These are phyloP conservation scores for Tolypocladium cylindrosporum DNA, from an alignment of 2,329 filamentous ascomycete species.

Conservation along the genomic window DNA sequence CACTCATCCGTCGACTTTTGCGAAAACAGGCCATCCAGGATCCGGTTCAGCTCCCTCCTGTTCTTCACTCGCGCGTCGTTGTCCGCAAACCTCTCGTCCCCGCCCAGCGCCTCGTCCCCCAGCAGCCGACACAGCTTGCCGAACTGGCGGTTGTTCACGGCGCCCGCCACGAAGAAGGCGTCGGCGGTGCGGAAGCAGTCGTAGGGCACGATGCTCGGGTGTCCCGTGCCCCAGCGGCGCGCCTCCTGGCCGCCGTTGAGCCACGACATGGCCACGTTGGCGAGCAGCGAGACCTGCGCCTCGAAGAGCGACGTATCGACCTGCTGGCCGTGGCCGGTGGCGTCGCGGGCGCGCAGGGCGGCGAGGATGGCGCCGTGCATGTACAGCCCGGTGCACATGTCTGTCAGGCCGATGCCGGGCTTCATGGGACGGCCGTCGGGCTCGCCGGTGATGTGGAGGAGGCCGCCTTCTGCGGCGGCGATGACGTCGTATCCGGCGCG, in stretches of 20 bases:
- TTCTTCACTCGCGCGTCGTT: slow-evolving; percentile 24
- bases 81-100: slow-evolving; percentile 18
- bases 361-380: slow-evolving; percentile 33
- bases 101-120: slow-evolving; percentile 9
- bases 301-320: slow-evolving; percentile 35
- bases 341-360: slow-evolving; percentile 25
- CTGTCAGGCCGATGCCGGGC: slow-evolving; percentile 30
- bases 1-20: slow-evolving; percentile 28
- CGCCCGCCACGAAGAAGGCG: slow-evolving; percentile 18
- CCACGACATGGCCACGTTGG: slow-evolving; percentile 28
- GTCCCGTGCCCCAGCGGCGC: slow-evolving; percentile 31
- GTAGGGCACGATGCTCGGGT: slow-evolving; percentile 37
- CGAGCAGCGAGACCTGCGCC: slow-evolving; percentile 28
- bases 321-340: slow-evolving; percentile 28
- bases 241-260: slow-evolving; percentile 28
- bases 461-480: slow-evolving; percentile 29
- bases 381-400: slow-evolving; percentile 34
- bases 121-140: slow-evolving; percentile 15
- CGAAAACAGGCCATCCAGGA: slow-evolving; percentile 22
- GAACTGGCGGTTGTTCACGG: slow-evolving; percentile 26
- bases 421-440: slow-evolving; percentile 26
- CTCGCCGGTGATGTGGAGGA: slow-evolving; percentile 33
- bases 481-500: slow-evolving; percentile 36
- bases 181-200: slow-evolving; percentile 29
- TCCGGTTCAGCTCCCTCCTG: slow-evolving; percentile 21